Conservation (phyloP, 2,329 filamentous ascomycete genomes). For the Alternaria ethzedia region DNA sequence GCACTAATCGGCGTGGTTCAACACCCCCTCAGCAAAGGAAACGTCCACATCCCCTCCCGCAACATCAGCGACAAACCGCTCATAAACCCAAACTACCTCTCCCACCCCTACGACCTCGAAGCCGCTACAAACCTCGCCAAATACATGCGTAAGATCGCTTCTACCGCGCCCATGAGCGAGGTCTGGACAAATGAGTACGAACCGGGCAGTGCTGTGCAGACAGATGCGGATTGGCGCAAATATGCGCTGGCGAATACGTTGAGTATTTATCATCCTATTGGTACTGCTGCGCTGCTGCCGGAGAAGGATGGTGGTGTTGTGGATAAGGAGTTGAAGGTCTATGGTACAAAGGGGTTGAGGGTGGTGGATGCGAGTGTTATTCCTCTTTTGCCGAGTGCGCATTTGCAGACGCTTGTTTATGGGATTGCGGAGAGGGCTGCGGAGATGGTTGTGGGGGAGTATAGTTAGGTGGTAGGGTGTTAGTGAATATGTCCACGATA, state of each 20-base stretch:
- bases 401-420: conserved; percentile 38
- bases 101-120: conserved; percentile 34
- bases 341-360: conserved; percentile 28
- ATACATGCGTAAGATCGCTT: conserved; percentile 37
- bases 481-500: not conserved
- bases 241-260: conserved; percentile 24
- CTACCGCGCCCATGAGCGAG: conserved; percentile 31
- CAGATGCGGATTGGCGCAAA: conserved; percentile 34
- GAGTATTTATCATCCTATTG: conserved; percentile 44
- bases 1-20: conserved; percentile 45
- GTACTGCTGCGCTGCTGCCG: conserved; percentile 43
- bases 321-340: conserved; percentile 24
- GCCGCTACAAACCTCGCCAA: conserved; percentile 26
- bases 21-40: conserved; percentile 43
- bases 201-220: conserved; percentile 35
- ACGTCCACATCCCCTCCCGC: conserved; percentile 30
- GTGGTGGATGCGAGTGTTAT: conserved; percentile 42
- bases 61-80: conserved; percentile 30
- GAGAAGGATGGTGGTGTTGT: conserved; percentile 35
- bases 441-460: conserved; percentile 21
- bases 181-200: conserved; percentile 40
- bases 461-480: not conserved
- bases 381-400: conserved; percentile 31
- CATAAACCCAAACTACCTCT: conserved; percentile 41
- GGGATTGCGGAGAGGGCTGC: conserved; percentile 38